Evolutionary conservation across 139 green algal genomes (phyloP), one percentile per base, ranked within the genome.

Genomic region (Asterochloris erici): DNA sequence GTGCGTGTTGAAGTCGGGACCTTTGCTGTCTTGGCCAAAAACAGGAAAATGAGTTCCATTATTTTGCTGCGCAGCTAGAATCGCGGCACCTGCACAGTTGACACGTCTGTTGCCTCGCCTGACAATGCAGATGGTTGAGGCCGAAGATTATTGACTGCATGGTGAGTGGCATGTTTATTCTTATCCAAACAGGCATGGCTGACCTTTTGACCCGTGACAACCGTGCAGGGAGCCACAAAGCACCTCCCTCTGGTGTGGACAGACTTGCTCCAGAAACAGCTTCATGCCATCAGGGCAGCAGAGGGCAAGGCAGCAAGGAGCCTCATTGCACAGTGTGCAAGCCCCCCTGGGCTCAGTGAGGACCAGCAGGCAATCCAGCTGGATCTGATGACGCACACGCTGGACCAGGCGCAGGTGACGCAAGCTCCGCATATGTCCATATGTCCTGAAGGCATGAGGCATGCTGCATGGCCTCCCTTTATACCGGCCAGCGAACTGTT

Each of bases 321-420:
- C 76, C 28, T 61, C 54, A 54, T 54, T 10, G 38, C 38, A 54
- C 38, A 54, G 38, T 54, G 38, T 47, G 14, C 54, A 60, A 12
- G 38, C 14, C 14, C 23, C n/a, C 14, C 12, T 14, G n/a, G 6
- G 24, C 11, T 14, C 17, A 68, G 26, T 14, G 78, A 83, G 63
- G 24, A 60, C 63, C 79, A 62, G 62, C 63, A 80, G n/a, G 73
- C 76, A 10, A 86, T 88, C 54, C 24, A 89, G 16, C 61, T 88
- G 60, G 86, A 89, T 27, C 12, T 89, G 69, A 83, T 81, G 47
- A 74, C 63, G 60, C 73, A 86, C 75, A 78, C 84, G 10, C 26
- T 88, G 13, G 79, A 82, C 26, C 73, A 83, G 54, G 73, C 78
- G 47, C 64, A 86, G 47, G 76, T 83, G 38, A 82, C 12, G 14